These are phyloP conservation scores for Dictyostelium firmibasis DNA, from an alignment of 78 protist species.

Conservation along the genomic window DNA sequence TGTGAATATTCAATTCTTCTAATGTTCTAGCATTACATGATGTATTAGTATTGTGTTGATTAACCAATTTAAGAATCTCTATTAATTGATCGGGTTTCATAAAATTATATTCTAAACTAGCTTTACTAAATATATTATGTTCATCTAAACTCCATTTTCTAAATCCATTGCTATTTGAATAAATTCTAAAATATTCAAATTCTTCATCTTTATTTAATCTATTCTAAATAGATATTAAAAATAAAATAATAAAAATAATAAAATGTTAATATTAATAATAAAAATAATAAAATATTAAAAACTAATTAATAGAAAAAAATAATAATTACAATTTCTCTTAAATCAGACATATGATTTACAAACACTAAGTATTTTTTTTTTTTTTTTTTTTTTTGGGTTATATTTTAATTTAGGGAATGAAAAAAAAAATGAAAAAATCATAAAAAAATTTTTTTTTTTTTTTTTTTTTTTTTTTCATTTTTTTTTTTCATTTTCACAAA, in stretches of 20 bases:
- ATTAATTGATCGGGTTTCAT: not conserved
- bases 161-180: constrained; percentile 14
- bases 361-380: too few species aligned
- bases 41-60: not conserved
- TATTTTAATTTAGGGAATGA: not conserved
- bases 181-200: constrained; percentile 18
- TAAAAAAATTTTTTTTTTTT: too few species aligned
- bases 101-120: constrained; percentile 5
- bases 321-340: not conserved
- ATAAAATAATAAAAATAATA: not conserved
- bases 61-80: not conserved
- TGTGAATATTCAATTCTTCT: constrained; percentile 45
- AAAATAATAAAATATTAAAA: not conserved
- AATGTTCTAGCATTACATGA: not conserved
- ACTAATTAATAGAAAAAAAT: not conserved
- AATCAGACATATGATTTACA: not conserved
- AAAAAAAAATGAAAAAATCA: too few species aligned
- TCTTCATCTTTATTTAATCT: constrained; percentile 55
- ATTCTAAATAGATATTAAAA: too few species aligned
- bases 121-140: constrained; percentile 32
- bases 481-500: too few species aligned
- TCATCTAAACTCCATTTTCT: constrained; percentile 46
- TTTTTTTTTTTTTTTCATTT: not conserved
- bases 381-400: too few species aligned
- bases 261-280: not conserved